phyloP scores from a whole-genome alignment of 2,329 filamentous ascomycete genomes.

The Escovopsis sp. region DNA sequence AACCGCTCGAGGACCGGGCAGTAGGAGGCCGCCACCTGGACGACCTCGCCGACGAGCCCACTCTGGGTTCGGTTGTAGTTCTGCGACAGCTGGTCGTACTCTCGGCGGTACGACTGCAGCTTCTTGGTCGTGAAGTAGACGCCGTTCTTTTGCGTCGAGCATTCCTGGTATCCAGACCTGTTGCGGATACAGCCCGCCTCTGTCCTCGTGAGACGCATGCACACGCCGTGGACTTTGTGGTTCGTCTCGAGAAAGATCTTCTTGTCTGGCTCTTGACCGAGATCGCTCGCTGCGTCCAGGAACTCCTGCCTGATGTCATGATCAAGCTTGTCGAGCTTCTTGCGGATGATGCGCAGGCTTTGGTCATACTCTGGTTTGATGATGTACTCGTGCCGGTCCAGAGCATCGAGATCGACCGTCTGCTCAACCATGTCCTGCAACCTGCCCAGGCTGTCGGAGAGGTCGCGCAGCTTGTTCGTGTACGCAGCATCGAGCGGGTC shows the following conservation, averaged over 20 bases:
- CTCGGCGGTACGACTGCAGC: conserved; percentile 66
- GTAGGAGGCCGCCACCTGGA: conserved; percentile 86
- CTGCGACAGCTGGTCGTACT: conserved; percentile 85
- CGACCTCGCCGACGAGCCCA: conserved; percentile 82
- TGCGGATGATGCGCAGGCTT: conserved; percentile 69
- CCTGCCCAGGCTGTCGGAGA: conserved; percentile 66
- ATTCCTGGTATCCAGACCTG: conserved; percentile 80
- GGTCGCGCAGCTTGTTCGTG: conserved; percentile 64
- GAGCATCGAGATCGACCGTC: conserved; percentile 85
- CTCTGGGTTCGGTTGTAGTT: conserved; percentile 93
- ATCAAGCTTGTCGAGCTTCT: conserved; percentile 74
- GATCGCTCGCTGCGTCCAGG: conserved; percentile 57
- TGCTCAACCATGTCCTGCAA: conserved; percentile 98
- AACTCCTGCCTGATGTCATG: conserved; percentile 77
- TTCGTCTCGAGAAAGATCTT: conserved; percentile 89
- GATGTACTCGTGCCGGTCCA: conserved; percentile 95
- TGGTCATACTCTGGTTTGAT: conserved; percentile 99
- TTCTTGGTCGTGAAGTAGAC: conserved; percentile 91
- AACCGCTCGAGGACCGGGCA: conserved; percentile 83
- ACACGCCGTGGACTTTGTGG: conserved; percentile 91
- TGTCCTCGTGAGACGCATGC: conserved; percentile 79
- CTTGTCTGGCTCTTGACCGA: conserved; percentile 90
- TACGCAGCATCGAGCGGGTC: conserved; percentile 78
- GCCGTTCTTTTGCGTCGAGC: conserved; percentile 96
- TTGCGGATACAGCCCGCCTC: conserved; percentile 90